These are phyloP conservation scores for Porcisia deanei DNA, from an alignment of 208 protist species.

Conservation along the genomic window DNA sequence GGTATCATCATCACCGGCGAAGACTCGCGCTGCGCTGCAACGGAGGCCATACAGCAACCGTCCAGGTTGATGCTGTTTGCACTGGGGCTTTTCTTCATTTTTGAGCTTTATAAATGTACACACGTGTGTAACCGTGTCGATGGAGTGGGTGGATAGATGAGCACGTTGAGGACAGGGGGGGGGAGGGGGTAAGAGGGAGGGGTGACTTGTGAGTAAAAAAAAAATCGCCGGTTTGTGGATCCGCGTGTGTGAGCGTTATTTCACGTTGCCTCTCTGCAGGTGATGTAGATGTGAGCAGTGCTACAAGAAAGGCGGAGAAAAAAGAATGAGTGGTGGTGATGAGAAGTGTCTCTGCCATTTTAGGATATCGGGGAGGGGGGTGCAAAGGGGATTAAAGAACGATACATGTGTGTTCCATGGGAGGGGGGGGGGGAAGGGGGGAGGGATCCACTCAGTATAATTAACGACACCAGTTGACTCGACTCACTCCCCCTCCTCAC, in stretches of 20 bases:
- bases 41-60: background rate
- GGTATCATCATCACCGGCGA: constrained; percentile 30
- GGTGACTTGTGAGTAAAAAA: background rate
- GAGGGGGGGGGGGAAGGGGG: background rate
- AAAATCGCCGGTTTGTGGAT: background rate
- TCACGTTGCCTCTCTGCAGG: background rate
- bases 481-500: background rate
- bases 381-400: background rate
- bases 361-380: background rate
- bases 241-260: background rate
- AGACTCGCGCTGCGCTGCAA: constrained; percentile 15
- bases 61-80: background rate
- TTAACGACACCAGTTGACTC: background rate
- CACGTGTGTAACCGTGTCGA: background rate
- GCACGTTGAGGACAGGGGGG: background rate
- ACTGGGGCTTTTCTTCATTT: background rate
- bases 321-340: background rate
- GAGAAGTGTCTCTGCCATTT: no score
- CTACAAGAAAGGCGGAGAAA: no score
- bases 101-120: background rate
- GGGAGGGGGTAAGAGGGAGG: background rate
- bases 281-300: background rate
- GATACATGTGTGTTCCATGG: no score
- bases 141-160: no score
- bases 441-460: background rate